Conservation (phyloP, 331 rosid species). For the Phaseolus coccineus region DNA sequence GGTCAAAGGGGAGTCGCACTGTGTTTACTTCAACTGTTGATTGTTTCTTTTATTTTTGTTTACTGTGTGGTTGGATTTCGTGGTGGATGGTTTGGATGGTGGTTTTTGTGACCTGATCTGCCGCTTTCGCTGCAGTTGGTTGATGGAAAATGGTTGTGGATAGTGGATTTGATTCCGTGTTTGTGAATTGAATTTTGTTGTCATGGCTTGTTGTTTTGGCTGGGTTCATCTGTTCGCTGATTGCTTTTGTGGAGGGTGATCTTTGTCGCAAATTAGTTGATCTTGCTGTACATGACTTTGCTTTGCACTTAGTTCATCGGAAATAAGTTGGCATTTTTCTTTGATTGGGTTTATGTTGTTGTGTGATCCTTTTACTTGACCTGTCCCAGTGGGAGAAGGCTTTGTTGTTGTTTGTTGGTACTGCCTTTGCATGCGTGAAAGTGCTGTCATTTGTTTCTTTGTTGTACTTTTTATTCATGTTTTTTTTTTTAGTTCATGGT, state of each 20-base stretch:
- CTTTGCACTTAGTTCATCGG: background rate
- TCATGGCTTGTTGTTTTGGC: background rate
- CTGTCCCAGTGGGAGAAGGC: background rate
- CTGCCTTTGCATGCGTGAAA: background rate
- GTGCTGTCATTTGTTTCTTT: background rate
- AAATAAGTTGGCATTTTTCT: background rate
- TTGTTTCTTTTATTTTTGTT: background rate
- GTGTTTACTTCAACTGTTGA: background rate
- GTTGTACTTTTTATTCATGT: background rate
- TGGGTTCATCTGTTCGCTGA: background rate
- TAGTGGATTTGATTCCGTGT: constrained; percentile 12
- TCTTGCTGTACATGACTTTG: constrained; percentile 1
- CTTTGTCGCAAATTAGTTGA: constrained; percentile 29
- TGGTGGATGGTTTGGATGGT: background rate
- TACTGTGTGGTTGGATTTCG: constrained; percentile 19
- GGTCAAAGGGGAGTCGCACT: constrained; percentile 1
- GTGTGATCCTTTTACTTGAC: background rate
- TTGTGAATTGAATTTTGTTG: constrained; percentile 26
- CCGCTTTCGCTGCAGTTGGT: constrained; percentile 16
- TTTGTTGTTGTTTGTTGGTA: constrained; percentile 8
- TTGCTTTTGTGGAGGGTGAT: background rate
- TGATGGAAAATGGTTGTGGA: background rate
- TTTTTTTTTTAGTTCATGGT: background rate
- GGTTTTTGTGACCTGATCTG: constrained; percentile 39
- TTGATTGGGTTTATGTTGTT: background rate